phyloP scores from a whole-genome alignment of 2,329 filamentous ascomycete genomes.

The Septoria petroselini region DNA sequence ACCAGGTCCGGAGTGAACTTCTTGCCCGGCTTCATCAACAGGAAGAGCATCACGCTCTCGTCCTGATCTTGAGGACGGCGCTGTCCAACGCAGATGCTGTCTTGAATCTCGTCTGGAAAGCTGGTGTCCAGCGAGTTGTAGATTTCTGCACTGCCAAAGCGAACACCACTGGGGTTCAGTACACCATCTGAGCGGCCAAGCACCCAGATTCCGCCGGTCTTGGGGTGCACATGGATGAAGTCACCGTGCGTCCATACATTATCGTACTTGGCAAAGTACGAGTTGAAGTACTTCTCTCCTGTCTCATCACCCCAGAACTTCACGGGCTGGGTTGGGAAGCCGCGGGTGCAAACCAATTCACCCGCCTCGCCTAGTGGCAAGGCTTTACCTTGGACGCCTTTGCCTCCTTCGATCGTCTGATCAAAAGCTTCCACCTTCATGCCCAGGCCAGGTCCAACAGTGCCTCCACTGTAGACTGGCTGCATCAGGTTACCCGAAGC shows the following conservation, averaged over 20 bases:
- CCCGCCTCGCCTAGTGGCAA: slow-evolving; percentile 65
- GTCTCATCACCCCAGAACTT: slow-evolving; percentile 47
- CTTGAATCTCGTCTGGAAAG: slow-evolving; percentile 62
- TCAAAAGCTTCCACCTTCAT: slow-evolving; percentile 62
- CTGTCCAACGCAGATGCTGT: slow-evolving; percentile 79
- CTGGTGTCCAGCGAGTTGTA: slow-evolving; percentile 68
- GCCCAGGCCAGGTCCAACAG: slow-evolving; percentile 53
- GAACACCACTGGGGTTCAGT: slow-evolving; percentile 72
- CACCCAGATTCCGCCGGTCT: slow-evolving; percentile 63
- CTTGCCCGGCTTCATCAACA: slow-evolving; percentile 58
- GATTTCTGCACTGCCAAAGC: slow-evolving; percentile 77
- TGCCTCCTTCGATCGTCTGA: slow-evolving; percentile 44
- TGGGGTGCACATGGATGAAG: slow-evolving; percentile 68
- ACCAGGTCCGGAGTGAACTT: slow-evolving; percentile 57
- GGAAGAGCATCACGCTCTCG: slow-evolving; percentile 59
- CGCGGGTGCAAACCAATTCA: slow-evolving; percentile 65
- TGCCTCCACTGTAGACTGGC: slow-evolving; percentile 62
- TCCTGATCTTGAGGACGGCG: slow-evolving; percentile 59
- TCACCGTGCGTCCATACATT: slow-evolving; percentile 80
- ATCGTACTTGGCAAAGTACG: slow-evolving; percentile 49
- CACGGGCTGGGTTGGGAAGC: slow-evolving; percentile 73
- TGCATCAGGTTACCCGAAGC: slow-evolving; percentile 63
- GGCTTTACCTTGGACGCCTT: slow-evolving; percentile 47
- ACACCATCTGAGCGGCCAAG: slow-evolving; percentile 73
- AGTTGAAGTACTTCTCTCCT: slow-evolving; percentile 45